Evolutionary conservation across 495 filamentous ascomycete genomes (phyloP).

Genomic region (Terfezia claveryi): DNA sequence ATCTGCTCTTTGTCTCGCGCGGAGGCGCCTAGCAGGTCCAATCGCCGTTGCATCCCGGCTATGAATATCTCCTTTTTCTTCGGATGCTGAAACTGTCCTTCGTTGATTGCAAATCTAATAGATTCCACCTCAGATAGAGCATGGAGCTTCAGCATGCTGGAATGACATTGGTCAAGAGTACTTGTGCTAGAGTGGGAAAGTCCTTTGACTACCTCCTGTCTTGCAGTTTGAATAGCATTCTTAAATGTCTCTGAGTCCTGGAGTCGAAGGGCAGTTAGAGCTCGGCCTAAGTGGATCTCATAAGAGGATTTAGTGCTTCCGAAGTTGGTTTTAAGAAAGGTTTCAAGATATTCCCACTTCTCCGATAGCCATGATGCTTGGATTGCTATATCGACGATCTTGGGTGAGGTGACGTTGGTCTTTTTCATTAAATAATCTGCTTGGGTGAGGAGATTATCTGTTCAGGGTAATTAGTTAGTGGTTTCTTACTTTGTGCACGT

Average conservation of each 20-base stretch:
- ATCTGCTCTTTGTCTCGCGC: constrained; percentile 83
- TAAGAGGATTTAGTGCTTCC: constrained; percentile 49
- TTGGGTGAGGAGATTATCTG: constrained; percentile 65
- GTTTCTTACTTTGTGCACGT: neutral
- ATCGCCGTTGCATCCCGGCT: constrained; percentile 42
- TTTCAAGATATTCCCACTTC: neutral
- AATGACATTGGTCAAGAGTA: constrained; percentile 63
- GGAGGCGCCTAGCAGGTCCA: constrained; percentile 70
- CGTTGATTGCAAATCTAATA: constrained; percentile 31
- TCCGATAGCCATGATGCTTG: constrained; percentile 82
- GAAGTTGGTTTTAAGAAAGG: constrained; percentile 28
- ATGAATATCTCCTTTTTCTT: constrained; percentile 28
- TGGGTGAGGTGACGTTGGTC: constrained; percentile 29
- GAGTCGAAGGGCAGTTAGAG: constrained; percentile 41
- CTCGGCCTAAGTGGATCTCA: constrained; percentile 55
- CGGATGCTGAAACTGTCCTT: constrained; percentile 18
- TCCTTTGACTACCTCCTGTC: constrained; percentile 46
- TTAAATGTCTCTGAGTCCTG: constrained; percentile 33
- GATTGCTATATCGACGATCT: constrained; percentile 53
- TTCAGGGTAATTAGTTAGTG: constrained; percentile 8
- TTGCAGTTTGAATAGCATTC: constrained; percentile 36
- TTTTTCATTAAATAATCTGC: constrained; percentile 47
- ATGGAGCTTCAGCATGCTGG: constrained; percentile 62
- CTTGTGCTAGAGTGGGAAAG: constrained; percentile 51
- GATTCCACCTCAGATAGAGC: constrained; percentile 68